Conservation (phyloP, 2,329 filamentous ascomycete genomes). For the Verticillium nonalfalfae region DNA sequence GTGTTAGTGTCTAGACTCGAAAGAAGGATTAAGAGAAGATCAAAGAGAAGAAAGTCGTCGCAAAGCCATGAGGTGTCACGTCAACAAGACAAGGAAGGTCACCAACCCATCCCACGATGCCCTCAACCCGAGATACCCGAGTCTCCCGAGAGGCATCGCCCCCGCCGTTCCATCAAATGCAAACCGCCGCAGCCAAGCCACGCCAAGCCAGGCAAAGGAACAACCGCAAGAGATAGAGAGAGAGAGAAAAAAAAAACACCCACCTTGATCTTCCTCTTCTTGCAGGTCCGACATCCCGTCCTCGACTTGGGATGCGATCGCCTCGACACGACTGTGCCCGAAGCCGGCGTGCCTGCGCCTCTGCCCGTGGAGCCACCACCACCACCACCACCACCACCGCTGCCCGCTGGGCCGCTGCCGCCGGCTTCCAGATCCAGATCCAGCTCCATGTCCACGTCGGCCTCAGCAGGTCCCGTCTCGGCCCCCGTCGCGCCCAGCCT, state of each 20-base stretch:
- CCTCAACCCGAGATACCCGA: background rate
- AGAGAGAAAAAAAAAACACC: background rate
- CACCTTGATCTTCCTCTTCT: slow-evolving; percentile 44
- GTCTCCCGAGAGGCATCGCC: background rate
- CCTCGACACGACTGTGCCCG: slow-evolving; percentile 22
- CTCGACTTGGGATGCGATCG: slow-evolving; percentile 50
- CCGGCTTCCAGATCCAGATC: no score
- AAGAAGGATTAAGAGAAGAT: background rate
- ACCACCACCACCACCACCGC: background rate
- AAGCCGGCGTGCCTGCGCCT: background rate
- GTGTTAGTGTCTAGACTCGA: background rate
- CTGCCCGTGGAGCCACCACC: no score
- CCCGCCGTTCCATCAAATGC: no score
- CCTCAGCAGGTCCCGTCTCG: background rate
- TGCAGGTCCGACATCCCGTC: slow-evolving; percentile 47
- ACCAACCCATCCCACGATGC: background rate
- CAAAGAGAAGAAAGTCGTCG: background rate
- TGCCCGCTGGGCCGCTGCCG: background rate
- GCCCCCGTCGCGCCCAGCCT: background rate
- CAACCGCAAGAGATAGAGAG: background rate
- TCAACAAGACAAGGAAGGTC: background rate
- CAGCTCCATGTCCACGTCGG: no score
- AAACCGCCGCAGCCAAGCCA: background rate
- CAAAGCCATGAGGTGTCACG: background rate
- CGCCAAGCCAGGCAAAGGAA: background rate